These are phyloP conservation scores for Pinus albicaulis DNA, from an alignment of 75 land plant genomes.

Conservation along the genomic window DNA sequence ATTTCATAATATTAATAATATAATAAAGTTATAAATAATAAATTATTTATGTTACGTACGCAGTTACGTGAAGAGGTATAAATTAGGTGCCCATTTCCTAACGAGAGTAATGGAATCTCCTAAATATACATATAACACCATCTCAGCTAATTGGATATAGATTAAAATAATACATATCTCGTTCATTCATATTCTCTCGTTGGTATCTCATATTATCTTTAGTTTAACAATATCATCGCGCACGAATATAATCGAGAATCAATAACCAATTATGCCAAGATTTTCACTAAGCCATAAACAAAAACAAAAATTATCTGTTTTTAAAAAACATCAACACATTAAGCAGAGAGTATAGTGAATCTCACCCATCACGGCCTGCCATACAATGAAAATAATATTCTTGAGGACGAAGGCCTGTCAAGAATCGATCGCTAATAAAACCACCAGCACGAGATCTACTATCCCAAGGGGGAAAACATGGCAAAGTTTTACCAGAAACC, in stretches of 20 bases:
- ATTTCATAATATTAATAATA: too few species aligned
- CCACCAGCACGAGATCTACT: slow-evolving; percentile 86
- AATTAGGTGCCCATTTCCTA: too few species aligned
- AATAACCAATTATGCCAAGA: neutral
- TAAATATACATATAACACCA: too few species aligned
- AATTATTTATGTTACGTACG: too few species aligned
- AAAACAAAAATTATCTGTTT: neutral
- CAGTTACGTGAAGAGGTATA: too few species aligned
- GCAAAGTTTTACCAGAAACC: slow-evolving; percentile 95
- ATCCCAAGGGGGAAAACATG: slow-evolving; percentile 97
- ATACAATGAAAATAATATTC: slow-evolving; percentile 99
- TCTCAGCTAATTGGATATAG: too few species aligned
- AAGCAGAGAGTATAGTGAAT: neutral
- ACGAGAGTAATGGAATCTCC: too few species aligned
- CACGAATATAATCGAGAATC: neutral
- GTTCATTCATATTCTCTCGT: too few species aligned
- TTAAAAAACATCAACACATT: neutral
- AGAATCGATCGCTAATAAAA: slow-evolving; percentile 86
- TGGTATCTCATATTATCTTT: too few species aligned
- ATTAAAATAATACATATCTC: too few species aligned
- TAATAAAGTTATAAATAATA: too few species aligned
- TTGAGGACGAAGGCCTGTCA: slow-evolving; percentile 92
- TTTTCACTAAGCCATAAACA: neutral
- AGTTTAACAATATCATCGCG: neutral
- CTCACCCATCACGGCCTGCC: slow-evolving; percentile 99